phyloP scores from a whole-genome alignment of 352 stramenopile species.

The Phytophthora cactorum region DNA sequence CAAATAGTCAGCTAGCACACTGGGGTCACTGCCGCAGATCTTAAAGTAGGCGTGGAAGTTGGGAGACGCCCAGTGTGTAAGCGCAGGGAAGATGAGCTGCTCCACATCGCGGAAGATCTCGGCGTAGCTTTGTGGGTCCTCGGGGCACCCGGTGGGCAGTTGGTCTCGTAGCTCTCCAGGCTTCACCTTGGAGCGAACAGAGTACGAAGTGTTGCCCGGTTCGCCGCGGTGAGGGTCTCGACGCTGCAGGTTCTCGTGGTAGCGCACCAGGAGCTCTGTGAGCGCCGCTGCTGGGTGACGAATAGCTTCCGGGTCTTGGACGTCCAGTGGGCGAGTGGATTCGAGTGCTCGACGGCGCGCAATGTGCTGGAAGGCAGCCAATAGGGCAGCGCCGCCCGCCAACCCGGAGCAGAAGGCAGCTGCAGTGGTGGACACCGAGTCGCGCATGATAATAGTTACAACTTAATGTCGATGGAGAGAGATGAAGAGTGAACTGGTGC shows the following conservation, averaged over 20 bases:
- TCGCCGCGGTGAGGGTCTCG: slow-evolving; percentile 39
- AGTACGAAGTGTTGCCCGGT: slow-evolving; percentile 40
- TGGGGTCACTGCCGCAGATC: slow-evolving; percentile 52
- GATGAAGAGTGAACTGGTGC: neutral
- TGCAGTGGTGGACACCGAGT: slow-evolving; percentile 34
- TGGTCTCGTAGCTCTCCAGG: slow-evolving; percentile 49
- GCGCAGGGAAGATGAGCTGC: slow-evolving; percentile 62
- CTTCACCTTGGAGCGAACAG: slow-evolving; percentile 47
- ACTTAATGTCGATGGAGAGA: neutral
- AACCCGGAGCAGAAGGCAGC: slow-evolving; percentile 52
- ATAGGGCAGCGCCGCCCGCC: slow-evolving; percentile 45
- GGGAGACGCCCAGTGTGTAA: slow-evolving; percentile 74
- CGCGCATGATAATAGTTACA: slow-evolving; percentile 10
- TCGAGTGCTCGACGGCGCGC: slow-evolving; percentile 38
- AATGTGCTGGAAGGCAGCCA: slow-evolving; percentile 46
- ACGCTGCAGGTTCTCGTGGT: slow-evolving; percentile 62
- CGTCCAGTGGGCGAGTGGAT: slow-evolving; percentile 47
- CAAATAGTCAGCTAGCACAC: slow-evolving; percentile 60
- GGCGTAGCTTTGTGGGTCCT: slow-evolving; percentile 60
- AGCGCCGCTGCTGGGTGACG: slow-evolving; percentile 48
- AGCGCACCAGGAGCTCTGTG: slow-evolving; percentile 66
- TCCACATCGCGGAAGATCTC: slow-evolving; percentile 69
- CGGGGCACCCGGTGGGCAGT: slow-evolving; percentile 52
- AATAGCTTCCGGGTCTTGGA: slow-evolving; percentile 50
- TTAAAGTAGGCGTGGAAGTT: slow-evolving; percentile 81